Conservation (phyloP, 2,329 filamentous ascomycete species). For the Blastomyces emzantsi region DNA sequence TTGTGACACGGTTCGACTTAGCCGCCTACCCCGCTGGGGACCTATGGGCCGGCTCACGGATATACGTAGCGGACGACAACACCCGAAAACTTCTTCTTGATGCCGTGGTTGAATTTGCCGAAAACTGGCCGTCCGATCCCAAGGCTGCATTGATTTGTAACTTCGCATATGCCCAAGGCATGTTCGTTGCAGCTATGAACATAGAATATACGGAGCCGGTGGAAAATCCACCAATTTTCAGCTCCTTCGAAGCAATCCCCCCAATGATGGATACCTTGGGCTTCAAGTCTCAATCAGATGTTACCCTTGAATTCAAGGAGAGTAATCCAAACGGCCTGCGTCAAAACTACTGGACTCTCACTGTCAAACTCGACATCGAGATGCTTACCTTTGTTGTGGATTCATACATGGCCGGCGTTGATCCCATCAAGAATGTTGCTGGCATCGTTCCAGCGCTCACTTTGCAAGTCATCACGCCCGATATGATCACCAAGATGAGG, state of each 20-base stretch:
- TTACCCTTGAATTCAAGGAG: constrained; percentile 29
- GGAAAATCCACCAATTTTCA: constrained; percentile 25
- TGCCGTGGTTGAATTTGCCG: constrained; percentile 27
- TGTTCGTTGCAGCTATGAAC: constrained; percentile 24
- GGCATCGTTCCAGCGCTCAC: constrained; percentile 23
- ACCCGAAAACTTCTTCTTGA: constrained; percentile 24
- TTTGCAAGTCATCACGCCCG: constrained; percentile 28
- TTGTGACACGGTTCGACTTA: constrained; percentile 36
- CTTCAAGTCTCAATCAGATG: constrained; percentile 23
- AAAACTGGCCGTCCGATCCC: constrained; percentile 26
- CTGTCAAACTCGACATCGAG: constrained; percentile 24
- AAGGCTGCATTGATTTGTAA: constrained; percentile 30
- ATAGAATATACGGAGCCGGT: constrained; percentile 32
- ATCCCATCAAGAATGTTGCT: constrained; percentile 17
- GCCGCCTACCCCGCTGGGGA: constrained; percentile 27
- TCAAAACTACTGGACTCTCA: constrained; percentile 28
- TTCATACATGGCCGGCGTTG: constrained; percentile 20
- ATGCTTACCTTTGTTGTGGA: constrained; percentile 22
- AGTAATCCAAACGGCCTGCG: constrained; percentile 28
- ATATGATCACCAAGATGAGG: constrained; percentile 24
- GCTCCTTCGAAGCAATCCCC: constrained; percentile 19
- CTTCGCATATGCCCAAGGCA: constrained; percentile 22
- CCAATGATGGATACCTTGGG: constrained; percentile 25
- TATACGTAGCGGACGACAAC: constrained; percentile 21
- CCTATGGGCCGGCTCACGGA: constrained; percentile 33